A percentile compares a stretch with the other conserved stretches of the same genome.
Conservation (phyloP, 768 basidiomycete species). For the Suillus tomentosus region DNA sequence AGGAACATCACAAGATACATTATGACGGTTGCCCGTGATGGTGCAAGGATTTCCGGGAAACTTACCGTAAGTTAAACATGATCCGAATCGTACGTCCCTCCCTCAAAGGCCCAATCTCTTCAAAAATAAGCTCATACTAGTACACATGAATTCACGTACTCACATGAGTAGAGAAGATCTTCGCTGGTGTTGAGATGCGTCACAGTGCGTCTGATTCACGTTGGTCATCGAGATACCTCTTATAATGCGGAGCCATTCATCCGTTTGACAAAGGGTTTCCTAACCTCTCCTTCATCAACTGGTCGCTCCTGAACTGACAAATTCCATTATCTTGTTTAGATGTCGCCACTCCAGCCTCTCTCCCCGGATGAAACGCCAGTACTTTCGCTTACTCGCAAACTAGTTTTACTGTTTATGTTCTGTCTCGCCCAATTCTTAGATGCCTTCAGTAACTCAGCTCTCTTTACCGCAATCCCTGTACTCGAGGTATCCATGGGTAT, state of each 20-base stretch:
- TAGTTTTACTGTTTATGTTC: conserved; percentile 36
- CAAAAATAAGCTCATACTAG: no score
- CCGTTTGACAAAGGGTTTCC: neutral
- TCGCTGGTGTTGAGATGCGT: neutral
- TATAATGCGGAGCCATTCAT: conserved; percentile 2
- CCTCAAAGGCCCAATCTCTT: no score
- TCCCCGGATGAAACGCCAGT: conserved; percentile 8
- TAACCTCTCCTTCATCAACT: neutral
- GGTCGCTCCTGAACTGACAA: neutral
- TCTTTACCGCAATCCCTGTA: conserved; percentile 42
- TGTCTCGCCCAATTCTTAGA: conserved; percentile 48
- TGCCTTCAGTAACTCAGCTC: conserved; percentile 43
- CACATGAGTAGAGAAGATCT: neutral
- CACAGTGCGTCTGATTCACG: neutral
- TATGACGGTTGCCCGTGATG: no score
- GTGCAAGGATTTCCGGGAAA: no score
- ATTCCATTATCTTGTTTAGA: conserved; percentile 7
- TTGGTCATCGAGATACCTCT: neutral
- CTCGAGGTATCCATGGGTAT: conserved; percentile 28
- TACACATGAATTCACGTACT: no score
- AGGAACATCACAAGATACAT: no score
- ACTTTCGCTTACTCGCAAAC: conserved; percentile 30
- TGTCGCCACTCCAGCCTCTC: conserved; percentile 14
- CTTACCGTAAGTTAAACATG: no score
- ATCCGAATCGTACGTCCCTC: no score